Conservation (phyloP, 768 basidiomycete genomes). For the Mycena vulgaris region DNA sequence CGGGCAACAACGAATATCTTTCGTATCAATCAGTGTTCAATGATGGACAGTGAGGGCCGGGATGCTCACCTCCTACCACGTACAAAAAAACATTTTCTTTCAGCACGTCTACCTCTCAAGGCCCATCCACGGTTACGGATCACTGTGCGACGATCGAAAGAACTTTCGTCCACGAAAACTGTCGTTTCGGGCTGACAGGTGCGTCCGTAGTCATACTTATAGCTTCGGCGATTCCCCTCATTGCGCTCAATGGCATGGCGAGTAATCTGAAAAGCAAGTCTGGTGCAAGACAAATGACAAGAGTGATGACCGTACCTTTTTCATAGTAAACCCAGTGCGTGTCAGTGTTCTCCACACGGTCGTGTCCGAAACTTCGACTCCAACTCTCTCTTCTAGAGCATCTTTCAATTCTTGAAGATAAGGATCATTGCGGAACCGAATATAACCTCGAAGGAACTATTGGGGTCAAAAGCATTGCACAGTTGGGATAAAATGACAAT, state of each 20-base stretch:
- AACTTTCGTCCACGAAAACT: constrained; percentile 47
- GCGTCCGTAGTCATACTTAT: neutral
- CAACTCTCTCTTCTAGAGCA: constrained; percentile 33
- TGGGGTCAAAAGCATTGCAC: no score
- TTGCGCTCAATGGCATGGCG: constrained; percentile 4
- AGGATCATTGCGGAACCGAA: no score
- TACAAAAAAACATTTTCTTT: constrained; percentile 40
- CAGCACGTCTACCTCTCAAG: constrained; percentile 31
- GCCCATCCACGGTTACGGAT: constrained; percentile 41
- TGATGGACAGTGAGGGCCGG: no score
- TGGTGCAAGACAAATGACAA: no score
- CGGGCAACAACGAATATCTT: constrained; percentile 50
- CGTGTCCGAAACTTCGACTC: constrained; percentile 30
- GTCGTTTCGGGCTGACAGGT: constrained; percentile 15
- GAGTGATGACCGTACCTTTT: no score
- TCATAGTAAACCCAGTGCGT: constrained; percentile 35
- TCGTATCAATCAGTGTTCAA: neutral
- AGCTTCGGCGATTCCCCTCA: neutral
- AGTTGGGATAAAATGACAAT: no score
- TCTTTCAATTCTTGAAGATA: no score
- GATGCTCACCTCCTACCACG: constrained; percentile 39
- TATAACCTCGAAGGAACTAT: no score
- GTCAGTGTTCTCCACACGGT: constrained; percentile 36
- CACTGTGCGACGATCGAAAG: constrained; percentile 38
- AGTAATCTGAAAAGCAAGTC: no score